Percentiles rank a stretch among this genome's conserved stretches.
Conservation (phyloP, 2,329 filamentous ascomycete species). For the Ophiostoma sp. region DNA sequence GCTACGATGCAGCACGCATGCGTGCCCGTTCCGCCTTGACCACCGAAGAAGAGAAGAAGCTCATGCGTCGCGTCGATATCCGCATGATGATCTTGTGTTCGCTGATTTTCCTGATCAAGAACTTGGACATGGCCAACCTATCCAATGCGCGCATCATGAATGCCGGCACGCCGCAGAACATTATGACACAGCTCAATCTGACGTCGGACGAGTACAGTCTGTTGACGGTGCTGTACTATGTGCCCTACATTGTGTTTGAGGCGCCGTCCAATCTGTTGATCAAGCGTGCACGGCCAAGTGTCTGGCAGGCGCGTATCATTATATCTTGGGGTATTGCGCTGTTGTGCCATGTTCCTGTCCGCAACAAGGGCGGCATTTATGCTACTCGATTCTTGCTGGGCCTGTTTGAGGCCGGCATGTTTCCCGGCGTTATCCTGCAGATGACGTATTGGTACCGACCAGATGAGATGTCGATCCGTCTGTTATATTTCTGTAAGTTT, state of each 20-base stretch:
- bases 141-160: constrained; percentile 49
- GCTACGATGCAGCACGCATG: constrained; percentile 41
- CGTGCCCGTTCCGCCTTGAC: constrained; percentile 37
- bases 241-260: constrained; percentile 76
- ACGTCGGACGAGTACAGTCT: constrained; percentile 45
- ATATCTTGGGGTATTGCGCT: constrained; percentile 54
- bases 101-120: constrained; percentile 45
- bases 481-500: constrained; percentile 47
- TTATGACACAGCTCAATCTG: constrained; percentile 44
- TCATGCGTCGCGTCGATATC: constrained; percentile 46
- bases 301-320: constrained; percentile 79
- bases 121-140: constrained; percentile 43
- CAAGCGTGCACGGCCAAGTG: constrained; percentile 69
- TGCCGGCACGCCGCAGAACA: constrained; percentile 42
- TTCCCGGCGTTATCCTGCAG: constrained; percentile 58
- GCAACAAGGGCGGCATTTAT: constrained; percentile 49
- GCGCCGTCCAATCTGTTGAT: constrained; percentile 75
- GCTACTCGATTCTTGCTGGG: constrained; percentile 60
- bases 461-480: constrained; percentile 48
- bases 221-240: constrained; percentile 44
- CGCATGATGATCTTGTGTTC: constrained; percentile 45
- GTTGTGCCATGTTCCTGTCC: constrained; percentile 56
- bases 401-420: constrained; percentile 66
- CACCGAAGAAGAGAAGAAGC: constrained; percentile 45
- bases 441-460: constrained; percentile 51